Base-by-base conservation (phyloP, 768 basidiomycete genomes). In the Amanita rimosa region DNA sequence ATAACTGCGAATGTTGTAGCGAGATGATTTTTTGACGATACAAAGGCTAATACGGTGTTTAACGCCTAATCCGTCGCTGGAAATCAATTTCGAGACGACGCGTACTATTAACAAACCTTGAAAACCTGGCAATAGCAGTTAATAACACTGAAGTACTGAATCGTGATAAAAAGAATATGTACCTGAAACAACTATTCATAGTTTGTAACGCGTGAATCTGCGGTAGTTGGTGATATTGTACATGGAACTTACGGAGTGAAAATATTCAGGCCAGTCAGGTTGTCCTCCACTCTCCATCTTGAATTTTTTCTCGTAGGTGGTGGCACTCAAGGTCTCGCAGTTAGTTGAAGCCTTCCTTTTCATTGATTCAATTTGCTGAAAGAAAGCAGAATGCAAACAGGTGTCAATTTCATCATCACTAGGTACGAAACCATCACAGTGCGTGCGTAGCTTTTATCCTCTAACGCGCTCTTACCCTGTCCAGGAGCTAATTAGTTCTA, bases 41-140 rank as follows among this genome's bases (percentile, higher is more conserved):
- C 74, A 58, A 95, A 95, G 0, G 85, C 90, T 35, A 93, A 74
- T 3, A 95, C 87, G 11, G 90, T 89, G 56, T 93, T 94, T 41
- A 94, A 67, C 8, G 90, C 87, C 87, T 48, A 49, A 14, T 31
- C 16, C 40, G 17, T 35, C 35, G 46, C 4, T 50, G 2, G n/a
- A 39, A 46, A 50, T 17, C 22, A 26, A 19, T 7, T 21, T 38
- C 34, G 27, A 19, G 5, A 49, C 11, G 31, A 44, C 7, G n/a
- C 42, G 10, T 26, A 17, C 13, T 10, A 14, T 48, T 16, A 14
- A 35, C 48, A 35, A 26, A 82, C 83, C 72, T 83, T 85, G 63
- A 74, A 78, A 31, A 81, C 65, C 81, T 80, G 56, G 35, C 8
- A 9, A 33, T 8, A 36, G 13, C 3, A 36, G 21, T 34, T 22